Evolutionary conservation across 2,329 filamentous ascomycete genomes (phyloP), one percentile per base, ranked within the genome.

Genomic region (Apiospora malaysiana): DNA sequence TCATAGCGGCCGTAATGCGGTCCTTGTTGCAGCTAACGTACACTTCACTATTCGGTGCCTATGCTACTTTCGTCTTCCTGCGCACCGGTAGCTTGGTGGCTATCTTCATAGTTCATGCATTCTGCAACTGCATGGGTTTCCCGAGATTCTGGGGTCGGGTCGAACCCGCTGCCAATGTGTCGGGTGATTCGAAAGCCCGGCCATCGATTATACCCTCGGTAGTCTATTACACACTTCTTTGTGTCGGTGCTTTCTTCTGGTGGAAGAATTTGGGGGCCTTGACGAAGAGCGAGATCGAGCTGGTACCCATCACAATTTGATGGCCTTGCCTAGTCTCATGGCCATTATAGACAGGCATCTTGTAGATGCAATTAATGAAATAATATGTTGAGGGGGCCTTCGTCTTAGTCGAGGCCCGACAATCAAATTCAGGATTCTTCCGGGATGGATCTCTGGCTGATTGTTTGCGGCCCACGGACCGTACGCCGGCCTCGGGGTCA

Each of bases 91-190:
- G 92, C 66, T 82, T 98, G 49, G 86, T 91, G 51, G 91, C 93
- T 16, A 92, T 92, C 43, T 91, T 95, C 69, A 78, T 91, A 25
- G 91, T 93, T 6, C 96, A 99, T 78, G 88, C 90, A 12, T 96
- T 98, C 79, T 99, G 96, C 84, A 99, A 99, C 79, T 93, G 89
- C 84, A 93, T 95, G 87, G 96, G 96, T 9, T 84, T 98, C 68
- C 96, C 96, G 27, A 88, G 94, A 8, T 83, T 98, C 71, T 97
- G 93, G 91, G 95, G 96, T 0, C 85, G 88, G 10, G 89, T 98
- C 4, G 88, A 91, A 76, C 88, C 84, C 21, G 73, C 68, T n/a
- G 76, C 70, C 45, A 76, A 74, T 68, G 27, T 73, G 75, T 42
- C 76, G 75, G 16, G 59, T 71, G 51, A 70, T 74, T 59, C 70